Evolutionary conservation across 805 yeast genomes (phyloP).

Genomic region (Candida pini): DNA sequence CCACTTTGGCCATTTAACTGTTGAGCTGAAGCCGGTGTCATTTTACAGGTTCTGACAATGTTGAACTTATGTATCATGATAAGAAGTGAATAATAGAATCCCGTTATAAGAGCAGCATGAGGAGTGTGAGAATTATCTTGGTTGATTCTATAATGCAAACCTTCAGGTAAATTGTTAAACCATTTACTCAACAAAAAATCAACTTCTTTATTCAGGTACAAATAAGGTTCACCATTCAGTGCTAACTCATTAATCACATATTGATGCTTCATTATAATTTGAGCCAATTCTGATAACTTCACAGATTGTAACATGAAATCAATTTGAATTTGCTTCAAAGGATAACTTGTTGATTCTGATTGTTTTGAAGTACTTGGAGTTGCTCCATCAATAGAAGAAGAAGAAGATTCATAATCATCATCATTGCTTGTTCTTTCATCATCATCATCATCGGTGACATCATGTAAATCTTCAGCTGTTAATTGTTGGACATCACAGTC

Average conservation of each 20-base stretch:
- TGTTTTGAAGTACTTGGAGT: too few relatives aligned
- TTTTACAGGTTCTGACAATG: conserved; percentile 35
- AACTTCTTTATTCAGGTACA: conserved; percentile 61
- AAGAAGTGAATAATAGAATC: conserved; percentile 63
- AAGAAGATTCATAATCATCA: conserved; percentile 32
- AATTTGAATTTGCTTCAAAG: conserved; percentile 30
- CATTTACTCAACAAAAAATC: conserved; percentile 71
- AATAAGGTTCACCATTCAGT: conserved; percentile 40
- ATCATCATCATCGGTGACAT: conserved; percentile 27
- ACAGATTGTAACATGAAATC: conserved; percentile 56
- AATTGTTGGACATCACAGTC: conserved; percentile 76
- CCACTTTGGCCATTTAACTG: too few relatives aligned
- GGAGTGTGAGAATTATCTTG: conserved; percentile 30
- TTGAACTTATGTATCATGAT: conserved; percentile 65
- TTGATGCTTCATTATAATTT: conserved; percentile 61
- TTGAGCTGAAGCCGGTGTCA: too few relatives aligned
- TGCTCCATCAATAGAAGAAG: too few relatives aligned
- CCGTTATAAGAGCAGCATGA: conserved; percentile 52
- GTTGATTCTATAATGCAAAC: conserved; percentile 53
- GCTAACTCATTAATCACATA: conserved; percentile 23
- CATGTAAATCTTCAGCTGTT: conserved; percentile 54
- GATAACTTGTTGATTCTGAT: conserved; percentile 4
- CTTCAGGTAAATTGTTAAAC: conserved; percentile 60
- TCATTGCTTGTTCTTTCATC: neutral
- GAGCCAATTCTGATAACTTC: conserved; percentile 64